Percentiles rank a stretch among this genome's conserved stretches.
Conservation (phyloP, 2,329 filamentous ascomycete genomes). For the Exophiala mesophila region DNA sequence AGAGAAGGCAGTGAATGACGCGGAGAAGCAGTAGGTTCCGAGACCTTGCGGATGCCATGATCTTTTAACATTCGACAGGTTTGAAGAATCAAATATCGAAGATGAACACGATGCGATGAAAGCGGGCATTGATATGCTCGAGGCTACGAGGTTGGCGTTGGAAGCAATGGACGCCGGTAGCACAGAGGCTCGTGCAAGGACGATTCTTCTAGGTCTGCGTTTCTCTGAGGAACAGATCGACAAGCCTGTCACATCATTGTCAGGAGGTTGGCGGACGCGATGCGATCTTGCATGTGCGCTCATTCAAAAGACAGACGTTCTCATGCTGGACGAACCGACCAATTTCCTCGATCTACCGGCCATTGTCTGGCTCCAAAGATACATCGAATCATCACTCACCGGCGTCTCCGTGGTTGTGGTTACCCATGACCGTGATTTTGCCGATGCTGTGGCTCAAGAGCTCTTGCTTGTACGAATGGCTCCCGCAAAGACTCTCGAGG, state of each 20-base stretch:
- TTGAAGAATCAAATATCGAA: conserved; percentile 5
- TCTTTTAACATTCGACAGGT: conserved; percentile 5
- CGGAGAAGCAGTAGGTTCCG: conserved; percentile 45
- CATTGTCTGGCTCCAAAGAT: conserved; percentile 77
- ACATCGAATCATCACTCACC: conserved; percentile 56
- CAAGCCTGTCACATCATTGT: conserved; percentile 46
- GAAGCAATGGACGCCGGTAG: conserved; percentile 25
- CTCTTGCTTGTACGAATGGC: conserved; percentile 61
- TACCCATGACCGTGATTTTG: conserved; percentile 79
- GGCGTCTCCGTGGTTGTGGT: conserved; percentile 63
- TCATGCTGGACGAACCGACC: conserved; percentile 81
- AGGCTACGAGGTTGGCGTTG: conserved; percentile 18
- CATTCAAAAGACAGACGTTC: conserved; percentile 67
- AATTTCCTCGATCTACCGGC: conserved; percentile 80
- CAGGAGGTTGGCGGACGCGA: conserved; percentile 73
- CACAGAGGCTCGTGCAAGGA: conserved; percentile 23
- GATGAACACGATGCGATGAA: conserved; percentile 19
- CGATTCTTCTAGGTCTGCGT: conserved; percentile 20
- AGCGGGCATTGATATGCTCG: conserved; percentile 22
- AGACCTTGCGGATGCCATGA: too few relatives aligned
- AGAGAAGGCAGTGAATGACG: conserved; percentile 62
- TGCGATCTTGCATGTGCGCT: conserved; percentile 61
- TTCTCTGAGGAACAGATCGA: conserved; percentile 23
- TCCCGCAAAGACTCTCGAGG: conserved; percentile 62
- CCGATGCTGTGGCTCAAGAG: conserved; percentile 69